Conservation (phyloP, 2,329 filamentous ascomycete genomes). For the Colletotrichum phormii region DNA sequence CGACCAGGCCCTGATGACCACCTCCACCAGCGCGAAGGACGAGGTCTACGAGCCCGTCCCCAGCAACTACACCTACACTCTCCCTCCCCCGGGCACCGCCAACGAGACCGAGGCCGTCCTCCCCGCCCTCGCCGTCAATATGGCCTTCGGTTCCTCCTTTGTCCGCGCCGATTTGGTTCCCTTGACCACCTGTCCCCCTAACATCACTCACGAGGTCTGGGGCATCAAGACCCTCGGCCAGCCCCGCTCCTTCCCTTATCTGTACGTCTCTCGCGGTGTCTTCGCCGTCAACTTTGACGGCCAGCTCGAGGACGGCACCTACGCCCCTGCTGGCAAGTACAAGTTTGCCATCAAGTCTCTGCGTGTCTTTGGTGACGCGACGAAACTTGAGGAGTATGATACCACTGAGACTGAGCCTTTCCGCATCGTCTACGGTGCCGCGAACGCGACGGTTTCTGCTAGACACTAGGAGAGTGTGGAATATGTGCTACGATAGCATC, state of each 20-base stretch:
- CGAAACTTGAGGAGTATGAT: slow-evolving; percentile 60
- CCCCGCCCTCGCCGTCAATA: slow-evolving; percentile 53
- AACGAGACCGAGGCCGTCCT: slow-evolving; percentile 46
- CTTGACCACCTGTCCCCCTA: slow-evolving; percentile 43
- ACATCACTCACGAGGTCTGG: slow-evolving; percentile 46
- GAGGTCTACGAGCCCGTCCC: slow-evolving; percentile 40
- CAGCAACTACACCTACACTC: slow-evolving; percentile 52
- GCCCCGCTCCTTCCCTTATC: slow-evolving; percentile 54
- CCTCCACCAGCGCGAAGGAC: slow-evolving; percentile 46
- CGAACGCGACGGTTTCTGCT: slow-evolving; percentile 19
- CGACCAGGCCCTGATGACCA: slow-evolving; percentile 47
- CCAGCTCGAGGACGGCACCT: slow-evolving; percentile 57
- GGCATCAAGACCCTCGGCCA: slow-evolving; percentile 57
- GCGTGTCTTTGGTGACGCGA: slow-evolving; percentile 61
- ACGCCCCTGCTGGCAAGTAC: slow-evolving; percentile 62
- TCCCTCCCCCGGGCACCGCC: slow-evolving; percentile 54
- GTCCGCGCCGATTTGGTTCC: slow-evolving; percentile 59
- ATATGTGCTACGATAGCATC: not conserved
- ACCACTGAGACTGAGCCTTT: slow-evolving; percentile 54
- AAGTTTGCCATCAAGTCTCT: slow-evolving; percentile 61
- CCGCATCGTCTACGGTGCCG: slow-evolving; percentile 53
- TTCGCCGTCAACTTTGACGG: slow-evolving; percentile 56
- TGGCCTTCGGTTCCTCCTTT: slow-evolving; percentile 59
- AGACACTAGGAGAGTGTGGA: slow-evolving; percentile 1
- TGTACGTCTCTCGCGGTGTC: slow-evolving; percentile 46